These are phyloP conservation scores for Tillandsia leiboldiana DNA, from an alignment of 176 grass and related monocot species.

Conservation along the genomic window DNA sequence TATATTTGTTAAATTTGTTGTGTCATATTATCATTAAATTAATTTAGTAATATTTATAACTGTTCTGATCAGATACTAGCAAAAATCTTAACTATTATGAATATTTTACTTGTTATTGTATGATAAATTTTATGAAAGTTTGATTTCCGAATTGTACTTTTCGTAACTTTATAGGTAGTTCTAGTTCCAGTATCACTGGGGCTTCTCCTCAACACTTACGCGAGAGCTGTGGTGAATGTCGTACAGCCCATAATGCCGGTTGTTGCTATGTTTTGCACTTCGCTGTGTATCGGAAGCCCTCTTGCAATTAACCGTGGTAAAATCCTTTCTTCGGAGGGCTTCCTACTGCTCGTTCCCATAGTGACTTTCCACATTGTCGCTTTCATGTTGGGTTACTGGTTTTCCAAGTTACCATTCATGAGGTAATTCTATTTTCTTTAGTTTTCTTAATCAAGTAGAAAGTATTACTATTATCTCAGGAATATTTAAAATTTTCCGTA, in stretches of 20 bases:
- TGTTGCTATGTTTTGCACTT: constrained; percentile 86
- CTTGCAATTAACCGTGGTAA: constrained; percentile 81
- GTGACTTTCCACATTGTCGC: constrained; percentile 63
- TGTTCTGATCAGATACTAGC: too few relatives aligned
- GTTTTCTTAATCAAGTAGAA: background rate
- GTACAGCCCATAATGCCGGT: constrained; percentile 83
- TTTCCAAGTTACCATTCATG: constrained; percentile 62
- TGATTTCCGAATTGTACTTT: constrained; percentile 9
- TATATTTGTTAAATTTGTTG: too few relatives aligned
- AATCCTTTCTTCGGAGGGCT: constrained; percentile 62
- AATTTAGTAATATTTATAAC: too few relatives aligned
- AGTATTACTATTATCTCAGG: background rate
- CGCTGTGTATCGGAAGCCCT: constrained; percentile 86
- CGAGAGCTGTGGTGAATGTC: constrained; percentile 52
- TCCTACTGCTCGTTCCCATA: constrained; percentile 71
- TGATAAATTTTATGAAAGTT: background rate
- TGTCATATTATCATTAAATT: too few relatives aligned
- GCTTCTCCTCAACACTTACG: constrained; percentile 82
- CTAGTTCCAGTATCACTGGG: constrained; percentile 73
- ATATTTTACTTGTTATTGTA: constrained; percentile 1
- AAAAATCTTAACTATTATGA: too few relatives aligned
- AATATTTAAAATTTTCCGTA: background rate
- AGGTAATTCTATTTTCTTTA: constrained; percentile 33
- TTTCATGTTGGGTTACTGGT: constrained; percentile 69
- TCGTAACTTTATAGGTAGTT: constrained; percentile 42